phyloP scores from a whole-genome alignment of 1,284 basidiomycete genomes.

The Fistulina hepatica region DNA sequence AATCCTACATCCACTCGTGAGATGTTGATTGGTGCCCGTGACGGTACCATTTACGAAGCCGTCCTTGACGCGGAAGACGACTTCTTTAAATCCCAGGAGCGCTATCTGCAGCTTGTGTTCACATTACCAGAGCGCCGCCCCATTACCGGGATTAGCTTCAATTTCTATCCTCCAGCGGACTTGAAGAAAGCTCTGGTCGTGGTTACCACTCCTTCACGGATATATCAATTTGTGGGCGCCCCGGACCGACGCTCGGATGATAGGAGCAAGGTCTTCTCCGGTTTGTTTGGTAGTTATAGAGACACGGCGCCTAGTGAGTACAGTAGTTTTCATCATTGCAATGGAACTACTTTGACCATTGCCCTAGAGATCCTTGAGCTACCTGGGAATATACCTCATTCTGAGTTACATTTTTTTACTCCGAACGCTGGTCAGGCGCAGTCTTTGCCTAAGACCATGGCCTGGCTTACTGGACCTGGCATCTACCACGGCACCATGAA shows the following conservation, averaged over 20 bases:
- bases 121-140: constrained; percentile 69
- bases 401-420: constrained; percentile 71
- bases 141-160: constrained; percentile 75
- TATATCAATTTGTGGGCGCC: constrained; percentile 83
- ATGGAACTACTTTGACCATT: constrained; percentile 13
- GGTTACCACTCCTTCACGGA: constrained; percentile 77
- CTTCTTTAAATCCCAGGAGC: constrained; percentile 83
- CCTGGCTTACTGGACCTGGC: constrained; percentile 83
- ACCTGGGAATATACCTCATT: constrained; percentile 62
- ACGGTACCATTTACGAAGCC: constrained; percentile 78
- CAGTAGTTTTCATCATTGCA: constrained; percentile 11
- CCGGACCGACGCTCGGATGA: constrained; percentile 59
- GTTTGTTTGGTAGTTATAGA: constrained; percentile 62
- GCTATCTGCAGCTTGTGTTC: constrained; percentile 73
- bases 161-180: constrained; percentile 58
- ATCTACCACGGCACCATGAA: constrained; percentile 76
- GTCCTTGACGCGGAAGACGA: constrained; percentile 82
- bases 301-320: constrained; percentile 72
- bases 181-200: constrained; percentile 59
- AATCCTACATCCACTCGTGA: constrained; percentile 70
- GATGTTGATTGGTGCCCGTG: constrained; percentile 81
- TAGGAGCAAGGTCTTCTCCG: constrained; percentile 66
- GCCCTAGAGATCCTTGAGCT: constrained; percentile 73
- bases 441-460: constrained; percentile 57
- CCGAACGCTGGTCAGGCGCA: constrained; percentile 58